These are phyloP conservation scores for Hypoxylon sp. DNA, from an alignment of 2,329 filamentous ascomycete species.

Conservation along the genomic window DNA sequence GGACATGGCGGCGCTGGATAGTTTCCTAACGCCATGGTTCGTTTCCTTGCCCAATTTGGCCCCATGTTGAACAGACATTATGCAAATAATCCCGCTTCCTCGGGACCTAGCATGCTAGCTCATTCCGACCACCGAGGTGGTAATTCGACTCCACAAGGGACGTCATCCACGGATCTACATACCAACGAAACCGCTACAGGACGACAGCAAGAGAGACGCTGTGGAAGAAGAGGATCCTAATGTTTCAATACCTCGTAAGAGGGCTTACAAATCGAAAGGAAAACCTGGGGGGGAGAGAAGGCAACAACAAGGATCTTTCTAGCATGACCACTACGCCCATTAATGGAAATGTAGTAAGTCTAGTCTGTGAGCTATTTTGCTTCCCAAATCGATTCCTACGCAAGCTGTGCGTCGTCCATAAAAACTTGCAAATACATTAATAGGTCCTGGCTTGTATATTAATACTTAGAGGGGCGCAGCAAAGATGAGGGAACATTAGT, in stretches of 20 bases:
- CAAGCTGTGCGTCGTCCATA: background rate
- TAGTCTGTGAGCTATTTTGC: background rate
- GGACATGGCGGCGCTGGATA: constrained; percentile 50
- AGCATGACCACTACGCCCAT: background rate
- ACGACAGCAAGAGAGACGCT: no score
- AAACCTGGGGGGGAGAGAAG: background rate
- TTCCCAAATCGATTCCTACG: background rate
- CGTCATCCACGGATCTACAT: background rate
- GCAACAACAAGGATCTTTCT: background rate
- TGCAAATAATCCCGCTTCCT: background rate
- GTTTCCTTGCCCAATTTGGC: background rate
- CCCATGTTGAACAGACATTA: background rate
- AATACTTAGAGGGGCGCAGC: background rate
- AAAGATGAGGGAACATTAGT: background rate
- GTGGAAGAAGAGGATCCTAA: background rate
- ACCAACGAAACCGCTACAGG: background rate
- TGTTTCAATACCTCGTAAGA: background rate
- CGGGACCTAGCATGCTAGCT: background rate
- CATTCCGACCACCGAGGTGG: background rate
- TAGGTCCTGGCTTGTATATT: background rate
- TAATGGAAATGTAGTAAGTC: background rate
- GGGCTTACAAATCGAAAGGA: background rate
- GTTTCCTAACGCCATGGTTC: constrained; percentile 13
- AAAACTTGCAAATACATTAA: background rate
- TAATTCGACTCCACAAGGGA: background rate